Percentiles rank a stretch among this genome's conserved stretches.
These are phyloP conservation scores for Ogataea pini DNA, from an alignment of 805 yeast species.

Conservation along the genomic window DNA sequence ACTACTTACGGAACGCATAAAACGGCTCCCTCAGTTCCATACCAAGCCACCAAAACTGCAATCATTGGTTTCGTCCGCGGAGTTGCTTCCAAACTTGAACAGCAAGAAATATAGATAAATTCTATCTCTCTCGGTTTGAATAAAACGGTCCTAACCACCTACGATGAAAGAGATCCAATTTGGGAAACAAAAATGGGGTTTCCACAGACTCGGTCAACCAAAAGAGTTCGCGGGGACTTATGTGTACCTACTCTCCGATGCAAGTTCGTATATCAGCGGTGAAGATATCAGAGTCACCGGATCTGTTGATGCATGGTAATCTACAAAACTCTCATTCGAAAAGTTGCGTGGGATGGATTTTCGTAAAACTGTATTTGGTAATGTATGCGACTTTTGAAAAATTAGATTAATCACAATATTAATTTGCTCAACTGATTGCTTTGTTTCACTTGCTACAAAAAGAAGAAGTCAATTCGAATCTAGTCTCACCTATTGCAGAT, in stretches of 20 bases:
- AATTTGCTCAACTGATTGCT: too few relatives aligned
- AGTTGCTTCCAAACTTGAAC: slow-evolving; percentile 47
- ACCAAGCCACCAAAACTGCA: slow-evolving; percentile 50
- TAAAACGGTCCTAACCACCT: slow-evolving; percentile 42
- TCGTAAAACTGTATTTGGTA: too few relatives aligned
- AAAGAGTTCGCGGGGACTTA: slow-evolving; percentile 51
- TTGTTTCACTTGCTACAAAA: too few relatives aligned
- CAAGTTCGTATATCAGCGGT: slow-evolving; percentile 49
- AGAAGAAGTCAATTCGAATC: too few relatives aligned
- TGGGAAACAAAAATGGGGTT: slow-evolving; percentile 47
- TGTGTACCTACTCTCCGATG: slow-evolving; percentile 51
- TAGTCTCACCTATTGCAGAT: too few relatives aligned
- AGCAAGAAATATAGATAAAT: slow-evolving; percentile 53
- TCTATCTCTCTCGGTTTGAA: slow-evolving; percentile 52
- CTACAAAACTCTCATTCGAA: too few relatives aligned
- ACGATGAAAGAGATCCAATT: slow-evolving; percentile 24
- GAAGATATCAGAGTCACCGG: slow-evolving; percentile 50
- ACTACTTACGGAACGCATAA: slow-evolving; percentile 51
- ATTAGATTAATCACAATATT: too few relatives aligned
- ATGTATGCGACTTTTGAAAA: too few relatives aligned
- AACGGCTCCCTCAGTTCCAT: slow-evolving; percentile 49
- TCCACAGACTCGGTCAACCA: slow-evolving; percentile 44
- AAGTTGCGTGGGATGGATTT: too few relatives aligned
- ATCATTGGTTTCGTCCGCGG: slow-evolving; percentile 46
- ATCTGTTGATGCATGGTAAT: slow-evolving; percentile 14